A percentile compares a stretch with the other conserved stretches of the same genome.
Conservation (phyloP, 371 early-diverging fungal species). For the Apophysomyces variabilis region DNA sequence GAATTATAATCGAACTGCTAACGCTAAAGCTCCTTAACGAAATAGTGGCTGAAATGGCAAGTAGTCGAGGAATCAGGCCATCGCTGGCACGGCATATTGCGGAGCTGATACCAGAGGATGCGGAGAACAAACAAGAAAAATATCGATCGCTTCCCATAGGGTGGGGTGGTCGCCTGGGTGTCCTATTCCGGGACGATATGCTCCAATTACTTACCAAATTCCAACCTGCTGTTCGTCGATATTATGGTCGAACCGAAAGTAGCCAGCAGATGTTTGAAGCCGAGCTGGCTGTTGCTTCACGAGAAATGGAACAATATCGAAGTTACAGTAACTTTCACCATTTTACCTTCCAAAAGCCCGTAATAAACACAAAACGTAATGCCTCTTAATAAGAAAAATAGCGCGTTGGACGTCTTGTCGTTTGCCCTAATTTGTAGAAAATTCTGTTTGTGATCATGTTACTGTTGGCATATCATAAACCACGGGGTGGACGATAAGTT, state of each 20-base stretch:
- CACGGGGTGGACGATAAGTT: too few species aligned
- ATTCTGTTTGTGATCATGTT: too few species aligned
- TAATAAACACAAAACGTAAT: constrained; percentile 5
- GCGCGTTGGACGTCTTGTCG: neutral
- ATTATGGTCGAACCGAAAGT: constrained; percentile 14
- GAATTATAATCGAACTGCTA: neutral
- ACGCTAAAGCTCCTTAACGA: neutral
- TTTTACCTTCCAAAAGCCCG: constrained; percentile 16
- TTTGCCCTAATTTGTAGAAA: neutral
- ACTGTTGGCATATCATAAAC: too few species aligned
- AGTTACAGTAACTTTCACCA: constrained; percentile 36
- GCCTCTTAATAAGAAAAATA: neutral
- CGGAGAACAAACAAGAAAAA: constrained; percentile 21
- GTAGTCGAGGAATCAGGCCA: constrained; percentile 28
- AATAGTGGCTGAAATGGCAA: constrained; percentile 30
- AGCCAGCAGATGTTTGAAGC: constrained; percentile 13
- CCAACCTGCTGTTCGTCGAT: constrained; percentile 19
- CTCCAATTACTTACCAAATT: constrained; percentile 19
- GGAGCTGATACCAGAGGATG: constrained; percentile 25
- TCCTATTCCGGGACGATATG: constrained; percentile 31
- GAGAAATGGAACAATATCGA: constrained; percentile 34
- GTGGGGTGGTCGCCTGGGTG: constrained; percentile 41
- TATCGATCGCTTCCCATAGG: constrained; percentile 39
- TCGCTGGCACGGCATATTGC: constrained; percentile 28
- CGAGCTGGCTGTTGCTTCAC: constrained; percentile 4